phyloP scores from a whole-genome alignment of 306 rosid genomes.

The Cucurbita ficifolia region DNA sequence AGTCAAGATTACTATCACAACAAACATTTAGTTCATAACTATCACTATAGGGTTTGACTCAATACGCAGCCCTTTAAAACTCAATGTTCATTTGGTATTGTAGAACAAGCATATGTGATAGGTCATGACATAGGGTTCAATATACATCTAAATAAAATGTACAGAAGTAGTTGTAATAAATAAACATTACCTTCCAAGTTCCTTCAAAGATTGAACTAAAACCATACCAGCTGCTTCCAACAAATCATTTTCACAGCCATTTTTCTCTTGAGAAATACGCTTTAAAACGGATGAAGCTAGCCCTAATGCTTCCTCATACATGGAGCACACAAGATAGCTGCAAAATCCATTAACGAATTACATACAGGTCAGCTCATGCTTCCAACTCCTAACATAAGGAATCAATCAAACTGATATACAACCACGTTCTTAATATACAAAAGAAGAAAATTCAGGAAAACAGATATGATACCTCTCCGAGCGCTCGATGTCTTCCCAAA shows the following conservation, averaged over 20 bases:
- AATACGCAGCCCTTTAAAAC: background rate
- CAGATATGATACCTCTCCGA: constrained; percentile 44
- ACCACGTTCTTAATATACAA: background rate
- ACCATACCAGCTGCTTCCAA: constrained; percentile 66
- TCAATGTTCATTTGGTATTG: background rate
- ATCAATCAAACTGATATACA: background rate
- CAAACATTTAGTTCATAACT: background rate
- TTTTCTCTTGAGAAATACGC: constrained; percentile 9
- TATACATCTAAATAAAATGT: background rate
- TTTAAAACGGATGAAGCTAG: constrained; percentile 50
- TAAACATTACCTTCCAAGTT: constrained; percentile 33
- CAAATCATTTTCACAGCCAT: constrained; percentile 23
- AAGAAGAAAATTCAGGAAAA: background rate
- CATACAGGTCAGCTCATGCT: background rate
- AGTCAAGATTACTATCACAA: background rate
- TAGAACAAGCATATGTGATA: background rate
- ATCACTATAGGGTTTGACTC: background rate
- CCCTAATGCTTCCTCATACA: constrained; percentile 50
- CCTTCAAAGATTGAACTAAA: constrained; percentile 48
- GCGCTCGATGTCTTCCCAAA: constrained; percentile 55
- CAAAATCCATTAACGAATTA: background rate
- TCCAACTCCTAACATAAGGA: background rate
- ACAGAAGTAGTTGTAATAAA: background rate
- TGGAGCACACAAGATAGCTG: constrained; percentile 68
- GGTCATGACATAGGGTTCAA: background rate